Conservation (phyloP, 78 protist genomes). For the Dictyostelium brefeldianum region DNA sequence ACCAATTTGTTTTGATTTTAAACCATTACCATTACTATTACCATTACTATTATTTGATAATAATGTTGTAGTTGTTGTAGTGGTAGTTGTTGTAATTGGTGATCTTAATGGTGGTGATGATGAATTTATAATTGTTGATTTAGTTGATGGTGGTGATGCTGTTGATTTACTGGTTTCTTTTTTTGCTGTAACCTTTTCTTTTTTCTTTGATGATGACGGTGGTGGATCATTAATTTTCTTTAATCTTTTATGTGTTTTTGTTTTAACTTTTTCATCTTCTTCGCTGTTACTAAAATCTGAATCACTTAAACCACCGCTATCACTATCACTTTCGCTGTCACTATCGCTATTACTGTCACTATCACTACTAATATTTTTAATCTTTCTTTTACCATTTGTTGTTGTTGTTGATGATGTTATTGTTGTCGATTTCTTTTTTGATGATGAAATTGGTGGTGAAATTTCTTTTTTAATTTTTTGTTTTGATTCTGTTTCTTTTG, state of each 20-base stretch:
- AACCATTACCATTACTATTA: background rate
- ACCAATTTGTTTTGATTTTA: background rate
- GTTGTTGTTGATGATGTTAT: background rate
- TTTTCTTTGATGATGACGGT: slow-evolving; percentile 1
- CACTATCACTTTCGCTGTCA: background rate
- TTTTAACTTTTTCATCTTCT: slow-evolving; percentile 8
- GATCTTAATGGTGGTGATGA: slow-evolving; percentile 16
- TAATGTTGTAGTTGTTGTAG: slow-evolving; percentile 12
- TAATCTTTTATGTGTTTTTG: slow-evolving; percentile 47
- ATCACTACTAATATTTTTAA: slow-evolving; percentile 1
- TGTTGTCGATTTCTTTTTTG: background rate
- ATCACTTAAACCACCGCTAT: slow-evolving; percentile 24
- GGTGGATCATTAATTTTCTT: slow-evolving; percentile 37
- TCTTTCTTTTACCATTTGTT: slow-evolving; percentile 21
- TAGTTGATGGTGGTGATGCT: background rate
- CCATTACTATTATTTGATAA: background rate
- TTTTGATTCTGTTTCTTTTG: background rate
- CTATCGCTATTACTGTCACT: background rate
- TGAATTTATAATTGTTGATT: background rate
- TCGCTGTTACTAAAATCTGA: slow-evolving; percentile 29
- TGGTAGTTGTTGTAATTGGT: background rate
- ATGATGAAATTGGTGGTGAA: slow-evolving; percentile 2
- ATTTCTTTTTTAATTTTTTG: background rate
- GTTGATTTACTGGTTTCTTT: background rate
- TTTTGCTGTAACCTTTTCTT: background rate